phyloP scores from a whole-genome alignment of 2,329 filamentous ascomycete genomes.

The Xylariaceae sp. region DNA sequence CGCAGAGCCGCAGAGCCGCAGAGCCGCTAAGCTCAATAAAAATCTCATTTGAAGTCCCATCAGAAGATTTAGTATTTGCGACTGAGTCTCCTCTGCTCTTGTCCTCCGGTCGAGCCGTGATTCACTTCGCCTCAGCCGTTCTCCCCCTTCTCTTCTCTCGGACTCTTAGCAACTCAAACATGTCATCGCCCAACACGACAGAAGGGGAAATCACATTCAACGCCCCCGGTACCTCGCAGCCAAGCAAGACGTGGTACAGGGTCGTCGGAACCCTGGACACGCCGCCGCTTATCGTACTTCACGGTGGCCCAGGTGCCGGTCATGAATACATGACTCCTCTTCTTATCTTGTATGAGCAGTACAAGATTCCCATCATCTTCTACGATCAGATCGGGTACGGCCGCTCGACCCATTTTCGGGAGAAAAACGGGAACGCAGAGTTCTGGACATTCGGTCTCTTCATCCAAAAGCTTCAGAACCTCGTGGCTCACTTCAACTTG shows the following conservation, averaged over 20 bases:
- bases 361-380: constrained; percentile 43
- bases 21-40: too few species aligned
- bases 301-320: constrained; percentile 41
- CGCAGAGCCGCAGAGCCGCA: too few species aligned
- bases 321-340: constrained; percentile 66
- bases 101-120: too few species aligned
- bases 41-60: too few species aligned
- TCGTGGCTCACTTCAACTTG: constrained; percentile 9
- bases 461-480: constrained; percentile 9
- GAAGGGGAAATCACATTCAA: not conserved
- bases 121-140: too few species aligned
- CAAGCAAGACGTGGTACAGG: constrained; percentile 17
- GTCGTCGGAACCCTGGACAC: constrained; percentile 31
- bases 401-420: constrained; percentile 6
- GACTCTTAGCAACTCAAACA: too few species aligned
- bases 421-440: constrained; percentile 4
- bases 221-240: not conserved
- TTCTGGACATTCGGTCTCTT: constrained; percentile 16
- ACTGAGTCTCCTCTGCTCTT: too few species aligned
- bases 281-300: constrained; percentile 37
- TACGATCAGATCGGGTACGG: constrained; percentile 13
- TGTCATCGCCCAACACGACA: too few species aligned
- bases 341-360: constrained; percentile 48
- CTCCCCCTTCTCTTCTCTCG: not conserved
- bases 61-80: too few species aligned